These are phyloP conservation scores for Pneumocystis jirovecii DNA, from an alignment of 1,139 yeast species.

Conservation along the genomic window DNA sequence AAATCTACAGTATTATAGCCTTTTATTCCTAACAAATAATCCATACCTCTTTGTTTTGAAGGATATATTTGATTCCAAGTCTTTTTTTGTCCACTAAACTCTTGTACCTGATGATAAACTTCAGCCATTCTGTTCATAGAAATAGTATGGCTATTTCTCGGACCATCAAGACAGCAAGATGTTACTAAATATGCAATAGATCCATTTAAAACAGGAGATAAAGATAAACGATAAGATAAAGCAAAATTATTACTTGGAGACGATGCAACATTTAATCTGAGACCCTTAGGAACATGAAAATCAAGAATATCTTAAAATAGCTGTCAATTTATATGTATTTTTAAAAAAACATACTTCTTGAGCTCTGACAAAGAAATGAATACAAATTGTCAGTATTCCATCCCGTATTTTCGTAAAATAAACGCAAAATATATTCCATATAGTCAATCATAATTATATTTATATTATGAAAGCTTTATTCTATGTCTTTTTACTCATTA, in stretches of 20 bases:
- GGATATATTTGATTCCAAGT: background rate
- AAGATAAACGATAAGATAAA: conserved; percentile 58
- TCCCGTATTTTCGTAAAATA: conserved; percentile 50
- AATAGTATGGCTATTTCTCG: conserved; percentile 20
- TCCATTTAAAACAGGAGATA: conserved; percentile 57
- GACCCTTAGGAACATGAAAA: conserved; percentile 58
- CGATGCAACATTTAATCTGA: conserved; percentile 53
- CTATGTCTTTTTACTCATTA: background rate
- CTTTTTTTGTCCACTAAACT: conserved; percentile 8
- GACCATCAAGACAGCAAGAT: conserved; percentile 36
- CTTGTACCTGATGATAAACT: conserved; percentile 29
- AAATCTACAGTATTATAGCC: conserved; percentile 25
- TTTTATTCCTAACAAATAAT: conserved; percentile 35
- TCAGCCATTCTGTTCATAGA: conserved; percentile 24
- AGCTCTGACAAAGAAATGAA: conserved; percentile 55
- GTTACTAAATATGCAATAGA: conserved; percentile 72
- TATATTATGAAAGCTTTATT: background rate
- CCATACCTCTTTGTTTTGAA: conserved; percentile 1
- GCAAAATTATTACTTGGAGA: conserved; percentile 59
- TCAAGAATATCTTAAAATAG: conserved; percentile 34
- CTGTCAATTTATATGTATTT: background rate
- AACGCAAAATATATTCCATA: conserved; percentile 68
- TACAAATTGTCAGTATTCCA: conserved; percentile 73
- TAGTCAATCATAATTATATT: conserved; percentile 17
- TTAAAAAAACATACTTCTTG: conserved; percentile 31